Evolutionary conservation across 306 rosid genomes (phyloP).

Genomic region (Gastrolobium villosum): DNA sequence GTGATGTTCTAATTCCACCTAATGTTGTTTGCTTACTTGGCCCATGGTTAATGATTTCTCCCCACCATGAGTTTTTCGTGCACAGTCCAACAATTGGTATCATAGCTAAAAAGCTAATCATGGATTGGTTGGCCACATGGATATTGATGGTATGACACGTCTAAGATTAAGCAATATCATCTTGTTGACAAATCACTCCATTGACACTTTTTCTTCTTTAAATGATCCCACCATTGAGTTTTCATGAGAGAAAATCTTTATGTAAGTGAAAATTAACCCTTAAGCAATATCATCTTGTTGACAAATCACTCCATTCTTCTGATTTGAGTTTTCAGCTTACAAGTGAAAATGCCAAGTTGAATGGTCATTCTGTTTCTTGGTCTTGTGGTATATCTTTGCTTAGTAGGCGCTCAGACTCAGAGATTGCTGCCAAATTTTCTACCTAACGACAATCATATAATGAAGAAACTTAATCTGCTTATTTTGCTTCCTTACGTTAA

Average conservation of each 20-base stretch:
- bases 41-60: no score
- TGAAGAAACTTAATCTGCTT: slow-evolving; percentile 7
- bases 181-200: background rate
- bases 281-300: background rate
- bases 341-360: slow-evolving; percentile 18
- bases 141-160: background rate
- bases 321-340: slow-evolving; percentile 44
- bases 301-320: background rate
- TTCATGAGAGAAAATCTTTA: no score
- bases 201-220: no score
- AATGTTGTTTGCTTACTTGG: no score
- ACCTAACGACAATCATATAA: slow-evolving; percentile 34
- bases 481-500: slow-evolving; percentile 45
- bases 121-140: no score
- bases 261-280: no score
- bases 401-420: slow-evolving; percentile 18
- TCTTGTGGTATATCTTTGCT: slow-evolving; percentile 18
- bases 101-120: no score
- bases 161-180: background rate
- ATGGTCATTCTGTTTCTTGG: background rate
- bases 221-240: no score
- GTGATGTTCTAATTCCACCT: no score
- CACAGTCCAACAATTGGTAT: no score
- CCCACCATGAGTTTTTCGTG: no score
- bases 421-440: slow-evolving; percentile 31